Evolutionary conservation across 164 flowering plant genomes (phyloP), one percentile per base, ranked within the genome.

Genomic region (Tetrastigma voinierianum): DNA sequence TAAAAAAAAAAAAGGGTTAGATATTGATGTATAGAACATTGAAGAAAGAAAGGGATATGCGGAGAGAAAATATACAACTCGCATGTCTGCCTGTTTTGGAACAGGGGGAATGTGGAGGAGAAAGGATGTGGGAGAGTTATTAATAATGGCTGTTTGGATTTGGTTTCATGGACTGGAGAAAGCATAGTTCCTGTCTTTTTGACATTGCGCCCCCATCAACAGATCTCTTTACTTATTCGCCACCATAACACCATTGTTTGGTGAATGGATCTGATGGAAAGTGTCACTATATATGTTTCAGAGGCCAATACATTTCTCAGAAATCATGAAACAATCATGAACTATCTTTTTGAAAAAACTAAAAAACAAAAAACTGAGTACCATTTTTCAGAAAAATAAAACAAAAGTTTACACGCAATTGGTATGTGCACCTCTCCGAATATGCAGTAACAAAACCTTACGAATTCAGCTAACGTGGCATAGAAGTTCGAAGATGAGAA

Each of bases 101-200:
- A 24, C 7, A 5, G 15, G 25, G 13, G 15, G 25, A 24, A 8
- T 24, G 7, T 23, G 8, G 14, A 2, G 59, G 25, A 25, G 14
- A 16, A 23, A 14, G 16, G 20, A 1, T 19, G 18, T n/a, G 20
- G 16, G 20, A 55, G 23, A 11, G 23, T 4, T 14, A 18, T 48
- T 16, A 53, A 18, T 19, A 57, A 25, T 2, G 15, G 11, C 11
- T 47, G 55, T 23, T 24, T 18, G 52, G 20, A 24, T 7, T 23
- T 46, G 53, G 24, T 51, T 52, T 24, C 67, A 32, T 64, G 67
- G 54, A 52, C n/a, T 52, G 47, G 46, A 64, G 18, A 46, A 59
- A 45, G 48, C 51, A 60, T 60, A 16, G 47, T 40, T 45, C n/a
- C 18, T 7, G 40, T n/a, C 10, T 18, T 9, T 54, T 32, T 20